A percentile compares a stretch with the other conserved stretches of the same genome.
Conservation (phyloP, 805 yeast genomes). For the Barnettozyma vustinii region DNA sequence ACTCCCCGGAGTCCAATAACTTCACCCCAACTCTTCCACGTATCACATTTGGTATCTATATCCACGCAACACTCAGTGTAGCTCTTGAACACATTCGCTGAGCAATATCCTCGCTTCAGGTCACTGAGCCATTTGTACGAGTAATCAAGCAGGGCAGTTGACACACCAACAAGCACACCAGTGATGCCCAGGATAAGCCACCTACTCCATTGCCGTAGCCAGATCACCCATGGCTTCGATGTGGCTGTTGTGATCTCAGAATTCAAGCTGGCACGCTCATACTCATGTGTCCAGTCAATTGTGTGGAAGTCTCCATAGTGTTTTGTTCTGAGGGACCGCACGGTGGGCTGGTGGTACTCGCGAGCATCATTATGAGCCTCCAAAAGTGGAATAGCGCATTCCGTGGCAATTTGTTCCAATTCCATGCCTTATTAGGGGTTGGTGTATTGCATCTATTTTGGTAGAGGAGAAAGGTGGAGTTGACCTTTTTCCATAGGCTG, state of each 20-base stretch:
- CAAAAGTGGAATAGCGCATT: constrained; percentile 1
- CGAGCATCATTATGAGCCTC: not conserved
- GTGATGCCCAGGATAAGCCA: constrained; percentile 46
- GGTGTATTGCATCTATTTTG: not conserved
- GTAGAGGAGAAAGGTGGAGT: not conserved
- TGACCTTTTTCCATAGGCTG: not conserved
- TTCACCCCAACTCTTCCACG: constrained; percentile 31
- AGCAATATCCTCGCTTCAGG: constrained; percentile 47
- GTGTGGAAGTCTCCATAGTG: constrained; percentile 36
- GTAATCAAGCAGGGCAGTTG: constrained; percentile 45
- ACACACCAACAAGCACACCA: constrained; percentile 42
- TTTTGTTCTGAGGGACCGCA: constrained; percentile 7
- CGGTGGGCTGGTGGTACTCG: constrained; percentile 1
- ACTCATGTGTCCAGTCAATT: constrained; percentile 51
- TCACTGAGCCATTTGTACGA: constrained; percentile 46
- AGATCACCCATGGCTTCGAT: constrained; percentile 3
- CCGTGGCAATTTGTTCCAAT: not conserved
- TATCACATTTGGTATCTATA: constrained; percentile 28
- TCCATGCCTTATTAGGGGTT: not conserved
- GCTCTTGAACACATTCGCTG: constrained; percentile 24
- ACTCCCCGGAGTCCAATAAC: constrained; percentile 24
- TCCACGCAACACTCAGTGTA: constrained; percentile 29
- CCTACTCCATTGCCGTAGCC: constrained; percentile 20
- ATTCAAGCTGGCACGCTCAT: constrained; percentile 15
- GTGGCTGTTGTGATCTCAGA: not conserved